A percentile compares a stretch with the other conserved stretches of the same genome.
phyloP scores from a whole-genome alignment of 345 rosid species.

The Acer yangbiense region DNA sequence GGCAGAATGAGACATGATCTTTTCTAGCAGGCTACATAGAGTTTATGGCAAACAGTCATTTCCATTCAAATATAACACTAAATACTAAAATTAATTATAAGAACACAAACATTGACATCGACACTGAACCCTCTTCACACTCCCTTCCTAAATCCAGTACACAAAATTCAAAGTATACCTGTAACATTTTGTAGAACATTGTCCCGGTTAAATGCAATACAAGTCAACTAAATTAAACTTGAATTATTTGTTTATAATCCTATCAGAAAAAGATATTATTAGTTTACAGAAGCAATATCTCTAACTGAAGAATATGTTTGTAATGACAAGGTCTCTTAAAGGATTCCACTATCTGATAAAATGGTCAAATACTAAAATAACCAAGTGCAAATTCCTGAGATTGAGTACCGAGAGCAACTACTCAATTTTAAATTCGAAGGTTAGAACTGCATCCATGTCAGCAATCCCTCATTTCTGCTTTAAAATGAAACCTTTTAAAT shows the following conservation, averaged over 20 bases:
- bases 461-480: background rate
- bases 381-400: background rate
- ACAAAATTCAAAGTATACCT: background rate
- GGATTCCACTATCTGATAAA: background rate
- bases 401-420: background rate
- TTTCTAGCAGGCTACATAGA: background rate
- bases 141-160: background rate
- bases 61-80: background rate
- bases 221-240: background rate
- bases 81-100: background rate
- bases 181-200: background rate
- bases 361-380: background rate
- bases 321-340: background rate
- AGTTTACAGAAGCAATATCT: background rate
- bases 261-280: background rate
- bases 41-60: background rate
- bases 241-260: background rate
- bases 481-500: background rate
- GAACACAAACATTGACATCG: background rate
- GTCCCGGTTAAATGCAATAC: background rate
- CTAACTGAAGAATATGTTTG: background rate
- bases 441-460: background rate
- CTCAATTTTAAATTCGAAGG: background rate
- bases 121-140: background rate
- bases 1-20: background rate